Evolutionary conservation across 495 filamentous ascomycete species (phyloP), one percentile per base, ranked within the genome.

Genomic region (Hypoxylon cercidicola): DNA sequence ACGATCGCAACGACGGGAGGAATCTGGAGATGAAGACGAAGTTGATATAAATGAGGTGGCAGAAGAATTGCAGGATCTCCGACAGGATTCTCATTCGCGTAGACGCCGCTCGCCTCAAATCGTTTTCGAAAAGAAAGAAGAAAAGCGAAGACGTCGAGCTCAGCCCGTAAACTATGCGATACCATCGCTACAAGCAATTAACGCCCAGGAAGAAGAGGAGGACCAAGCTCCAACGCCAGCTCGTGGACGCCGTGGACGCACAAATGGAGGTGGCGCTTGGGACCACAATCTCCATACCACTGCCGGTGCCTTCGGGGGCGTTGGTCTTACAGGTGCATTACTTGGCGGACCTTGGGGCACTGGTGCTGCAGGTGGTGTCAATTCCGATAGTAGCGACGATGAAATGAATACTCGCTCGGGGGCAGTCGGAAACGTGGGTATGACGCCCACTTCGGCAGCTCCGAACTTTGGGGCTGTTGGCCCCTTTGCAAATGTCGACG

Each of bases 301-400:
- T 3, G 88, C 85, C 72, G 95, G 96, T 10, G 94, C 96, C 0
- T 97, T 99, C 77, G 95, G 95, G 63, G 95, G 95, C 46, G 85
- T 86, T 23, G 87, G 86, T 47, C 90, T 91, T 8, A 81, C 84
- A 45, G 79, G 86, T 16, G 84, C 93, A 8, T 81, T 96, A 16
- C 85, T 96, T 67, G 90, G 85, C 54, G 89, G 88, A 4, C 89
- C 90, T n/a, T 91, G 87, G 71, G 91, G 88, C 28, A 85, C 62
- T 18, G 63, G 56, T 15, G 89, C 92, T 7, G 84, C 86, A 44
- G 92, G 88, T 21, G 90, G 90, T 60, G 90, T 87, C 9, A 93
- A 98, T 66, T 96, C 93, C 16, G 95, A 99, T 71, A 97, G 93
- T 73, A 98, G 96, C 70, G 95, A 99, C 64, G 96, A 99, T 62